Evolutionary conservation across 495 filamentous ascomycete genomes (phyloP), one percentile per base, ranked within the genome.

Genomic region (Aspergillus panamensis): DNA sequence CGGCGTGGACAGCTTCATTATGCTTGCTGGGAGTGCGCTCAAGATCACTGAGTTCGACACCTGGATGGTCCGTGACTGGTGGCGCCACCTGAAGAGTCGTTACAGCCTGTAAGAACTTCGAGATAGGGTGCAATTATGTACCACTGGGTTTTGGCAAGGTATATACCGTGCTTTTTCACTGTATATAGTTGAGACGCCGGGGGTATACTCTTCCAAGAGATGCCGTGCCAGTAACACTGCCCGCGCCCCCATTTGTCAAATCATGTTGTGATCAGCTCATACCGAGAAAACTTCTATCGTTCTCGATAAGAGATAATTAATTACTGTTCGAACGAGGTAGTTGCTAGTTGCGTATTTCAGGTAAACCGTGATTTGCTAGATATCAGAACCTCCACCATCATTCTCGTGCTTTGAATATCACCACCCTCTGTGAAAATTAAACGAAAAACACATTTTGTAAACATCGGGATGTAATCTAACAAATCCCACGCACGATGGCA

Each of bases 11-110:
- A 62, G 47, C 47, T 62, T 62, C 55, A 62, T 62, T 39, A 62
- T 62, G 60, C 37, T 58, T 3, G 55, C 60, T 19, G 60, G 60
- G 19, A 58, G 55, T 21, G 60, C 60, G 9, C 58, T 40, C 5
- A 43, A 62, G 35, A 62, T 62, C 60, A 62, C 60, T 20, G 51
- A 55, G 37, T 62, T 62, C n/a, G 60, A 62, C 25, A 21, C 30
- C 9, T 62, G 60, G 60, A 62, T 62, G 60, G 55, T 47, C 13
- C 55, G 60, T 8, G 60, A 62, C 55, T 62, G 60, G 60, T 62
- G 60, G 60, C 51, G 60, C 6, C 32, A 62, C 35, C 40, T 62
- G 45, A 62, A 62, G 47, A 31, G 32, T 40, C 60, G 60, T n/a
- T 62, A 62, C 19, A 57, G 53, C 40, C 59, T 62, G 14, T 62